Evolutionary conservation across 495 filamentous ascomycete genomes (phyloP).

Genomic region (Polyplosphaeria fusca): DNA sequence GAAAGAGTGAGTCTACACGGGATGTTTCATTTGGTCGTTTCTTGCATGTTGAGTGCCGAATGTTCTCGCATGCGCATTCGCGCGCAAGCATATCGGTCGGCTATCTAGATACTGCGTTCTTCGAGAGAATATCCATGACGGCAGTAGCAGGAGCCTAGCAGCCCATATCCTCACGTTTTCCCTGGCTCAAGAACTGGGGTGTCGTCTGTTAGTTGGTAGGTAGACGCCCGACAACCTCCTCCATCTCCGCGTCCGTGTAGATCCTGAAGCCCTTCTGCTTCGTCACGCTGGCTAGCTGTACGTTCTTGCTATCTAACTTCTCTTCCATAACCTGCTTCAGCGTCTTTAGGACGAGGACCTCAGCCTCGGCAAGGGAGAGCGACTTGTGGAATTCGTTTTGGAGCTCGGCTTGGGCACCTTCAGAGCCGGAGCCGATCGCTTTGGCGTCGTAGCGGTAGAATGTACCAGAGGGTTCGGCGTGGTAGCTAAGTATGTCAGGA

Average conservation of each 20-base stretch:
- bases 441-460: slow-evolving; percentile 99
- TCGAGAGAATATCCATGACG: background rate
- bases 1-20: no score
- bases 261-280: slow-evolving; percentile 97
- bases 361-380: slow-evolving; percentile 86
- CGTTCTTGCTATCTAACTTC: slow-evolving; percentile 97
- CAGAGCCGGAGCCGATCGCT: slow-evolving; percentile 92
- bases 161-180: no score
- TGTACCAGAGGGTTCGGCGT: slow-evolving; percentile 94
- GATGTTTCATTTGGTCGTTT: no score
- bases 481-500: slow-evolving; percentile 58
- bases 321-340: slow-evolving; percentile 99
- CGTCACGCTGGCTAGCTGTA: slow-evolving; percentile 95
- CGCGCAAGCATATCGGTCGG: no score
- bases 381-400: slow-evolving; percentile 99
- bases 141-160: no score
- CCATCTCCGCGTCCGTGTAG: slow-evolving; percentile 97
- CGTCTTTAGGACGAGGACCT: slow-evolving; percentile 93
- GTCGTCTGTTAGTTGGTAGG: slow-evolving; percentile 47
- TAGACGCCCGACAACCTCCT: slow-evolving; percentile 74
- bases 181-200: no score
- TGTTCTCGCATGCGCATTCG: no score
- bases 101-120: no score
- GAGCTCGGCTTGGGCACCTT: slow-evolving; percentile 94
- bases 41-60: no score